phyloP scores from a whole-genome alignment of 352 stramenopile genomes.

The Plasmopara viticola region DNA sequence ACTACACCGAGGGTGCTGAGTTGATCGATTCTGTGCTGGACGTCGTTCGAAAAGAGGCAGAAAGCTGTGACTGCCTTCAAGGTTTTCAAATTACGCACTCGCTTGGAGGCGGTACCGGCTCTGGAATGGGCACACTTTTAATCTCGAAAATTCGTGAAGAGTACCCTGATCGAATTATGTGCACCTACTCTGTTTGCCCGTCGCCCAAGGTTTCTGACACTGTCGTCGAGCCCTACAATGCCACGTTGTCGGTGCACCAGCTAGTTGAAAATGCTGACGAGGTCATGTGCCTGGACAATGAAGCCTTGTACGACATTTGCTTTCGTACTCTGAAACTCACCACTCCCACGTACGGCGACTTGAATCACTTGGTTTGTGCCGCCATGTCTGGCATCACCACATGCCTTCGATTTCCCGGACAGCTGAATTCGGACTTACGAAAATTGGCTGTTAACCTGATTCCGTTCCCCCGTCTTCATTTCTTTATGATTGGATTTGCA shows the following conservation, averaged over 20 bases:
- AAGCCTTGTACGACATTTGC: conserved; percentile 99
- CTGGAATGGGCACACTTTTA: conserved; percentile 98
- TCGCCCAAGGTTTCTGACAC: conserved; percentile 98
- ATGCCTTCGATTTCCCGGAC: conserved; percentile 97
- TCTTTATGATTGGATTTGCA: conserved; percentile 99
- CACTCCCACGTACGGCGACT: conserved; percentile 97
- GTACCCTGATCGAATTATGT: conserved; percentile 99
- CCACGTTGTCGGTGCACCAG: conserved; percentile 98
- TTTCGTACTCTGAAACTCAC: conserved; percentile 99
- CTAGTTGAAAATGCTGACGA: conserved; percentile 99
- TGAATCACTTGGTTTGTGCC: conserved; percentile 98
- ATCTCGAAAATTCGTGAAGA: conserved; percentile 99
- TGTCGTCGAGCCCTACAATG: conserved; percentile 99
- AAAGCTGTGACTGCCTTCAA: conserved; percentile 98
- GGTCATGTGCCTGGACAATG: conserved; percentile 99
- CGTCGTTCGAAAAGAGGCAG: conserved; percentile 97
- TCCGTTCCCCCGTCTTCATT: conserved; percentile 98
- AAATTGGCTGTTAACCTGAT: conserved; percentile 99
- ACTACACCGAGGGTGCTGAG: conserved; percentile 99
- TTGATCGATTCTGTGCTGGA: conserved; percentile 98
- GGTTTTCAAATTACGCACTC: conserved; percentile 99
- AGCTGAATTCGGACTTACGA: conserved; percentile 98
- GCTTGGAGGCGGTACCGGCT: conserved; percentile 97
- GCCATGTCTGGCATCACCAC: conserved; percentile 99
- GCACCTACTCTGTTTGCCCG: conserved; percentile 98